Evolutionary conservation across 768 basidiomycete species (phyloP).

Genomic region (Bullera alba): DNA sequence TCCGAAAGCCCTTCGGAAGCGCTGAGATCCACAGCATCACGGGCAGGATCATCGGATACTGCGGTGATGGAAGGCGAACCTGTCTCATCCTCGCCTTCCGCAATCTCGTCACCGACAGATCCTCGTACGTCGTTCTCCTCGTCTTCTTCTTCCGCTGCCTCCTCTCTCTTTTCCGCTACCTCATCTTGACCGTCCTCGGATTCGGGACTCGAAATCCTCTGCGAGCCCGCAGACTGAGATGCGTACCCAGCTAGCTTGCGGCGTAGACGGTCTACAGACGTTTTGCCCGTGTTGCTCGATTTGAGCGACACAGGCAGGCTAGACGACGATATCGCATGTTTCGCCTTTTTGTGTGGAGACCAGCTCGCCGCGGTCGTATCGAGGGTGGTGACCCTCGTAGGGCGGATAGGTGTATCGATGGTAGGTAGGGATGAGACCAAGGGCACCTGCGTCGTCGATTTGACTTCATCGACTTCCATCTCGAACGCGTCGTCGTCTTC

Average conservation of each 20-base stretch:
- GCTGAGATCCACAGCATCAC: too few species aligned
- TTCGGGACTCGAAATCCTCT: too few species aligned
- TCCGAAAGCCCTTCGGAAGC: too few species aligned
- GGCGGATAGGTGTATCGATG: constrained; percentile 1
- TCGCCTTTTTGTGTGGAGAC: too few species aligned
- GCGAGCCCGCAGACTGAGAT: too few species aligned
- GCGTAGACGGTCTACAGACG: too few species aligned
- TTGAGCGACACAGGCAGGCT: too few species aligned
- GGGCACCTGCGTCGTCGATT: not conserved
- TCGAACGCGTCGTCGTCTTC: not conserved
- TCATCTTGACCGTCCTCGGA: not conserved
- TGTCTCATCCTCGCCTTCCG: not conserved
- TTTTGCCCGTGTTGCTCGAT: too few species aligned
- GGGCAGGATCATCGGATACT: too few species aligned
- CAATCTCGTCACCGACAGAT: not conserved
- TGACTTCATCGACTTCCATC: constrained; percentile 5
- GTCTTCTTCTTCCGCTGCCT: not conserved
- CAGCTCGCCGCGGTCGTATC: not conserved
- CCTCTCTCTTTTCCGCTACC: not conserved
- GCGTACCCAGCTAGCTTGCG: too few species aligned
- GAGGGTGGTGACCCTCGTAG: constrained; percentile 1
- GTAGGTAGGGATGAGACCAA: too few species aligned
- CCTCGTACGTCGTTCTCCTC: not conserved
- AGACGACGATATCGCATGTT: too few species aligned
- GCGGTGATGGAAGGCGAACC: not conserved